These are phyloP conservation scores for Thraustochytrium sp. DNA, from an alignment of 352 stramenopile species.

Conservation along the genomic window DNA sequence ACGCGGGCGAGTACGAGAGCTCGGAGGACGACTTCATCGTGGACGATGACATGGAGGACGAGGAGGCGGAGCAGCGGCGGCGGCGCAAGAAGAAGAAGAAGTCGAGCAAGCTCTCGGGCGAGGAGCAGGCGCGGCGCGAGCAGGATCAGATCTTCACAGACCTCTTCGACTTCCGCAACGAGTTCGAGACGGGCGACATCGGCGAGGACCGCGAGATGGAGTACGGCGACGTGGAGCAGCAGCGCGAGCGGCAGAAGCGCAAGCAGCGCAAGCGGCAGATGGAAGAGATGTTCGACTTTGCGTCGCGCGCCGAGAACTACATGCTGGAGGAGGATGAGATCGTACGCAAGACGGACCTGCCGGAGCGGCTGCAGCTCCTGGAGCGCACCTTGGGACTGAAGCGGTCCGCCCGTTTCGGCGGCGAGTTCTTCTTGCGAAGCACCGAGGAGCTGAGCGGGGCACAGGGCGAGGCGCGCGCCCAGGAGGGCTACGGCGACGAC, in stretches of 20 bases:
- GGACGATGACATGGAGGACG: not conserved
- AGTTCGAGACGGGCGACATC: not conserved
- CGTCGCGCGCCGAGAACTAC: slow-evolving; percentile 16
- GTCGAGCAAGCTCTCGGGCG: not conserved
- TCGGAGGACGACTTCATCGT: slow-evolving; percentile 38
- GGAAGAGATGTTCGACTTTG: slow-evolving; percentile 38
- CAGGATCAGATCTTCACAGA: not conserved
- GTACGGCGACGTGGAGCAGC: not conserved
- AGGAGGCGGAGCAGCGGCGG: not conserved
- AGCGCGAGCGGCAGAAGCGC: not conserved
- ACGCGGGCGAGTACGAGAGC: not conserved
- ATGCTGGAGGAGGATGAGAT: slow-evolving; percentile 28
- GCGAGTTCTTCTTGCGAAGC: slow-evolving; percentile 21
- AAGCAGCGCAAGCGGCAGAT: slow-evolving; percentile 29
- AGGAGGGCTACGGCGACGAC: slow-evolving; percentile 3
- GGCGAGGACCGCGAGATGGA: slow-evolving; percentile 7
- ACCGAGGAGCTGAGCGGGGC: not conserved
- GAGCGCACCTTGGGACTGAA: not conserved
- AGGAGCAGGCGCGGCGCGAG: not conserved
- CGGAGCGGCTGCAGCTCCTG: slow-evolving; percentile 27
- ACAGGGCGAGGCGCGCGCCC: not conserved
- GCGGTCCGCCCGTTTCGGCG: slow-evolving; percentile 3
- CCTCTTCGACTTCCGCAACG: slow-evolving; percentile 6
- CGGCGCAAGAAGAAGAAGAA: slow-evolving; percentile 14
- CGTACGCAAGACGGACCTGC: slow-evolving; percentile 22